Evolutionary conservation across 31 red algal genomes (phyloP), one percentile per base, ranked within the genome.

Genomic region (Endocladia muricata): DNA sequence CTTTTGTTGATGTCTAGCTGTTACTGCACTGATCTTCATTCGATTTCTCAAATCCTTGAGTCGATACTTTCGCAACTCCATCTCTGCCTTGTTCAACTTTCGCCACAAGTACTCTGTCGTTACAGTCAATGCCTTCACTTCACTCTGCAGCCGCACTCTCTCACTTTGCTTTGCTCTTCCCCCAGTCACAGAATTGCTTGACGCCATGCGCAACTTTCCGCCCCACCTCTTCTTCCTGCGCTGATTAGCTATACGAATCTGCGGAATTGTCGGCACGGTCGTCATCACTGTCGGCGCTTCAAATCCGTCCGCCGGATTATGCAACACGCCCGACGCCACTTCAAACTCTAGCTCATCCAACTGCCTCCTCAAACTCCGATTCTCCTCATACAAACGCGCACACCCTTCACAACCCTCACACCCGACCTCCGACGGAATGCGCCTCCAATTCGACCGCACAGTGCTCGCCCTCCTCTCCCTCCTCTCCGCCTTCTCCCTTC

Each of bases 301-400:
- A 35, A 79, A 73, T 21, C 65, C 74, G 54, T 88, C 74, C 0
- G 73, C 30, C 13, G 63, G 61, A 48, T 88, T 79, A 41, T 79
- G 83, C 30, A 79, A 30, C 41, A 79, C 74, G 22, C 74, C 74
- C 13, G 74, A 78, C n/a, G 83, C 83, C 55, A 88, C 34, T 54
- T 88, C 83, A 77, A 88, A 88, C 43, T 88, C 83, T 23, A 88
- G 73, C 55, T 88, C 83, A 79, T 88, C 83, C 19, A 88, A 48
- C 54, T 88, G 83, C 35, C 83, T 64, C 41, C 83, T 23, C 52
- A 88, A 51, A 13, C 83, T 66, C 9, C 74, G 62, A 55, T 88
- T 88, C 37, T 88, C 83, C 26, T 42, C 83, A 55, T 55, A 70
- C 41, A 88, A 61, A 30, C 83, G 61, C 37, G 61, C 74, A 68